Percentiles rank a stretch among this genome's conserved stretches.
phyloP scores from a whole-genome alignment of 805 yeast genomes.

The Sugiyamaella boreocaroliniensis region DNA sequence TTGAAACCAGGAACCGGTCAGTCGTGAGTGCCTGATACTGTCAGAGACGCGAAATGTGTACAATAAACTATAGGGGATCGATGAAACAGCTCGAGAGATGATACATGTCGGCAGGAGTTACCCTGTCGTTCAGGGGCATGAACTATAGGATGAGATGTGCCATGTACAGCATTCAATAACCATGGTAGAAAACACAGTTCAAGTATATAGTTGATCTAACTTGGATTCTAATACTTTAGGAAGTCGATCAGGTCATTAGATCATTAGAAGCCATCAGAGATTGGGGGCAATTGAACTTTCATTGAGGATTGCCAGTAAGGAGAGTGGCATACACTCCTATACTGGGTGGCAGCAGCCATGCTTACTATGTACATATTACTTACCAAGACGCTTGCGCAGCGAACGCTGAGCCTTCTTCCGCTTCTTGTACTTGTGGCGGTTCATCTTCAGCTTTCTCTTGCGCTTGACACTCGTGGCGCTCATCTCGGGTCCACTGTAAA shows the following conservation, averaged over 20 bases:
- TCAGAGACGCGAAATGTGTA: no score
- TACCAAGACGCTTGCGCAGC: slow-evolving; percentile 30
- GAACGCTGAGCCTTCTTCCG: slow-evolving; percentile 86
- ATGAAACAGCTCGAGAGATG: neutral
- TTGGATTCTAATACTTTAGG: no score
- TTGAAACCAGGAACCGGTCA: no score
- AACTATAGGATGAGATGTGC: neutral
- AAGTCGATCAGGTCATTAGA: no score
- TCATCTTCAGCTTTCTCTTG: slow-evolving; percentile 86
- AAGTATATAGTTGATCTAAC: no score
- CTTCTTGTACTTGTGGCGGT: slow-evolving; percentile 94
- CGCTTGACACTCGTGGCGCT: slow-evolving; percentile 34
- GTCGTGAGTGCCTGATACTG: no score
- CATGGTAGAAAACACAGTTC: no score
- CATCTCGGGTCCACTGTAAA: neutral
- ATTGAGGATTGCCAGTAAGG: no score
- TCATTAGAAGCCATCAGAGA: no score
- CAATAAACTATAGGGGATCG: no score
- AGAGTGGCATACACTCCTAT: neutral
- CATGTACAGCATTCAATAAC: no score
- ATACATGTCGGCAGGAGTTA: neutral
- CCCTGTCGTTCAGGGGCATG: neutral
- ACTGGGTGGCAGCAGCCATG: neutral
- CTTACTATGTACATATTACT: slow-evolving; percentile 12
- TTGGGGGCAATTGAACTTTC: no score